A percentile compares a stretch with the other conserved stretches of the same genome.
Evolutionary conservation across 1,284 basidiomycete genomes (phyloP).

Genomic region (Phellinidium pouzarii): DNA sequence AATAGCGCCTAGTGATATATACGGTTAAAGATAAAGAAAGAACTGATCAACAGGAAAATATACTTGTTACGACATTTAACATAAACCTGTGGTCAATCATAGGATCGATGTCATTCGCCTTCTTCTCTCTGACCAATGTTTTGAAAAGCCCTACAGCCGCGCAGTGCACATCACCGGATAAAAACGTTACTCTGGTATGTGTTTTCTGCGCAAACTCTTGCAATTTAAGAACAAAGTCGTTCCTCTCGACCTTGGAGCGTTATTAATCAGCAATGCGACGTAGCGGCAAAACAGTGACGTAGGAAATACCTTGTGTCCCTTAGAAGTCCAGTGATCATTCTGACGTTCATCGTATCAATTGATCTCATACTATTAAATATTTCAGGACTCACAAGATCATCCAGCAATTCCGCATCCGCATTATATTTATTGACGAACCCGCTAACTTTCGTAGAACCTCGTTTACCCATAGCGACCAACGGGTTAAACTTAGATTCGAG

Average conservation of each 20-base stretch:
- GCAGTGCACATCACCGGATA: conserved; percentile 92
- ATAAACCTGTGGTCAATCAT: conserved; percentile 75
- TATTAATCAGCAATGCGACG: neutral
- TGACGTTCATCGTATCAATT: conserved; percentile 23
- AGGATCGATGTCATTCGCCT: conserved; percentile 41
- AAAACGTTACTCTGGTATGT: conserved; percentile 68
- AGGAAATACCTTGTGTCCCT: conserved; percentile 61
- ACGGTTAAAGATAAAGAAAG: conserved; percentile 8
- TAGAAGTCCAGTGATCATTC: conserved; percentile 90
- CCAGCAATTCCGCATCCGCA: conserved; percentile 82
- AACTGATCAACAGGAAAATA: conserved; percentile 24
- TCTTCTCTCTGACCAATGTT: conserved; percentile 51
- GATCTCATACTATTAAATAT: neutral
- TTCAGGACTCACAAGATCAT: conserved; percentile 65
- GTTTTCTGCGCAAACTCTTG: conserved; percentile 62
- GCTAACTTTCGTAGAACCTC: conserved; percentile 57
- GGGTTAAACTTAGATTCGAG: conserved; percentile 82
- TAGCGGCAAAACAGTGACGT: neutral
- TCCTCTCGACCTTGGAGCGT: conserved; percentile 69
- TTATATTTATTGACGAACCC: conserved; percentile 92
- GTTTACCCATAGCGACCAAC: conserved; percentile 62
- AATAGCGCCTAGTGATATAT: conserved; percentile 53
- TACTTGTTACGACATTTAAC: conserved; percentile 76
- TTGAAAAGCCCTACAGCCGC: conserved; percentile 77
- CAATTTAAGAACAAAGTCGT: conserved; percentile 78